These are phyloP conservation scores for Plasmodium inui DNA, from an alignment of 169 alveolate species.

Conservation along the genomic window DNA sequence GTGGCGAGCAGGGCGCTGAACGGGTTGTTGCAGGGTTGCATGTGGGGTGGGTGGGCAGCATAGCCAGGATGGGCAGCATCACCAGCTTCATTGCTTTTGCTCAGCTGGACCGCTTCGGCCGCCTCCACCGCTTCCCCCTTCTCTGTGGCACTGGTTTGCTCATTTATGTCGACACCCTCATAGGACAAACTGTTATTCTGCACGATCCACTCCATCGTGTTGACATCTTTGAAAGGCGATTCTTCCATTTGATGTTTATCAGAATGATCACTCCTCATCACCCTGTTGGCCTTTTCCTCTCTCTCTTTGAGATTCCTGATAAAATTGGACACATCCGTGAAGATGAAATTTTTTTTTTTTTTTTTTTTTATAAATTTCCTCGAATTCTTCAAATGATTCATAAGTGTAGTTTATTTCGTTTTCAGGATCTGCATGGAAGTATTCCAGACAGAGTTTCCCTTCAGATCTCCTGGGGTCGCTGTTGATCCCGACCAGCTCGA, in stretches of 20 bases:
- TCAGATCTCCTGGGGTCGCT: conserved; percentile 66
- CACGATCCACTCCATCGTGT: background rate
- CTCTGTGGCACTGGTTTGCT: background rate
- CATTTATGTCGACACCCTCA: background rate
- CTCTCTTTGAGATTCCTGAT: conserved; percentile 17
- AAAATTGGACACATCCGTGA: conserved; percentile 62
- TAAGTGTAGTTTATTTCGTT: conserved; percentile 9
- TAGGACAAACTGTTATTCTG: conserved; percentile 4
- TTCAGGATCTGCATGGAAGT: background rate
- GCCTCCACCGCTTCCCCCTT: background rate
- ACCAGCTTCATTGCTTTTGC: background rate
- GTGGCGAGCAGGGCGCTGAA: background rate
- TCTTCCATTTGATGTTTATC: background rate
- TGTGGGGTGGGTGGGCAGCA: background rate
- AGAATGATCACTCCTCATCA: background rate
- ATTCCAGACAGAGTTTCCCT: conserved; percentile 60
- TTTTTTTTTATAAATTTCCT: conserved; percentile 15
- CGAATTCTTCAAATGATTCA: conserved; percentile 39
- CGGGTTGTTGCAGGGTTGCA: background rate
- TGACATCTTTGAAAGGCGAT: background rate
- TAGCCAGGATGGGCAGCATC: background rate
- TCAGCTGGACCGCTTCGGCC: background rate
- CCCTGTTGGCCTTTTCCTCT: background rate
- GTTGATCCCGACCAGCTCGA: conserved; percentile 52
- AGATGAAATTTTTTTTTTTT: conserved; percentile 25